Percentiles rank a stretch among this genome's conserved stretches.
Evolutionary conservation across 2,329 filamentous ascomycete species (phyloP).

Genomic region (Alternaria triticimaculans): DNA sequence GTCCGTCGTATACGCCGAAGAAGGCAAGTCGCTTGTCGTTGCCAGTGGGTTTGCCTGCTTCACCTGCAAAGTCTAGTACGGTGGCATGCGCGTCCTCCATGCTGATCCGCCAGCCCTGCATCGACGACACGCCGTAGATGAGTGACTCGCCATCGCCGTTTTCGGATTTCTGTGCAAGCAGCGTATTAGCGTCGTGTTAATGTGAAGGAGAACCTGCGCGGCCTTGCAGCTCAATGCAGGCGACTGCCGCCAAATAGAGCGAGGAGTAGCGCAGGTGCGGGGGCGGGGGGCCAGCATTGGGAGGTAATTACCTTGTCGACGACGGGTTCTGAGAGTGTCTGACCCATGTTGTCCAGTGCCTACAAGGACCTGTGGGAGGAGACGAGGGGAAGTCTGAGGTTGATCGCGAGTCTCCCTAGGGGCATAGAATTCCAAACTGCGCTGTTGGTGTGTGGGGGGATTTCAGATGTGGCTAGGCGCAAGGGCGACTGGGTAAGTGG

Average conservation of each 20-base stretch:
- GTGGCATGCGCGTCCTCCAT: slow-evolving; percentile 98
- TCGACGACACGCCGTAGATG: slow-evolving; percentile 92
- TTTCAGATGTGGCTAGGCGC: slow-evolving; percentile 11
- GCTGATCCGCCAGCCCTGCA: slow-evolving; percentile 99
- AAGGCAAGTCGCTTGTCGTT: slow-evolving; percentile 82
- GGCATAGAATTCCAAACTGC: slow-evolving; percentile 45
- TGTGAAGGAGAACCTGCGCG: neutral
- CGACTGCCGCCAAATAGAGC: slow-evolving; percentile 13
- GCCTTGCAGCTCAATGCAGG: slow-evolving; percentile 10
- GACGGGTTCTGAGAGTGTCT: slow-evolving; percentile 98
- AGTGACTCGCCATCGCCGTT: slow-evolving; percentile 92
- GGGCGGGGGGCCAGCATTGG: slow-evolving; percentile 36
- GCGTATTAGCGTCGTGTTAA: slow-evolving; percentile 8
- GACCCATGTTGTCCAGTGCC: slow-evolving; percentile 73
- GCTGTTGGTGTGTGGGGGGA: slow-evolving; percentile 36
- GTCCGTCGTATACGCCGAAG: slow-evolving; percentile 97
- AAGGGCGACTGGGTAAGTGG: slow-evolving; percentile 3
- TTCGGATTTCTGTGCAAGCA: slow-evolving; percentile 73
- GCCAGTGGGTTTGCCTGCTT: slow-evolving; percentile 63
- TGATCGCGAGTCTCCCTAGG: slow-evolving; percentile 28
- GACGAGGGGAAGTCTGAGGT: slow-evolving; percentile 28
- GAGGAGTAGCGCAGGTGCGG: slow-evolving; percentile 31
- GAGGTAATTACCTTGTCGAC: slow-evolving; percentile 86
- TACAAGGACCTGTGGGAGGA: slow-evolving; percentile 36
- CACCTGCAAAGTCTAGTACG: slow-evolving; percentile 77